Evolutionary conservation across 345 rosid genomes (phyloP).

Genomic region (Citropsis articulata): DNA sequence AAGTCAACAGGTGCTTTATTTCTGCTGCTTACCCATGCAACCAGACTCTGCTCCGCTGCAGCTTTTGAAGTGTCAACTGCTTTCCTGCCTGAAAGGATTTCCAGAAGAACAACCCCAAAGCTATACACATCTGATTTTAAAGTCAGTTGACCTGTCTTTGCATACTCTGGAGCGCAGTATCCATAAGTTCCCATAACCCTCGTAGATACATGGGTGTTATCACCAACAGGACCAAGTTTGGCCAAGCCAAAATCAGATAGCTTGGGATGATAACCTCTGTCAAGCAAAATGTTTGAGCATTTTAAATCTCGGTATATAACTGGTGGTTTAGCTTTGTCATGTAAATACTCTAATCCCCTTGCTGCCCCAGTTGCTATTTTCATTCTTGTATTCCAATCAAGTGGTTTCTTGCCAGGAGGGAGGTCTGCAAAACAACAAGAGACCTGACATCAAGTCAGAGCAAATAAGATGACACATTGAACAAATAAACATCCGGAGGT

Average conservation of each 20-base stretch:
- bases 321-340: slow-evolving; percentile 77
- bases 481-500: not conserved
- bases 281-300: slow-evolving; percentile 84
- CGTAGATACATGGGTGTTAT: slow-evolving; percentile 84
- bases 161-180: slow-evolving; percentile 90
- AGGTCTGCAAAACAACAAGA: slow-evolving; percentile 39
- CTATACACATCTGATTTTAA: slow-evolving; percentile 86
- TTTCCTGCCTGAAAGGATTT: slow-evolving; percentile 83
- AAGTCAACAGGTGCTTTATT: not conserved
- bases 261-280: slow-evolving; percentile 70
- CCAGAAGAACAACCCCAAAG: slow-evolving; percentile 87
- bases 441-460: not conserved
- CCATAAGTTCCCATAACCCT: slow-evolving; percentile 97
- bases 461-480: not conserved
- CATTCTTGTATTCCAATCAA: slow-evolving; percentile 91
- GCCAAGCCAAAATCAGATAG: slow-evolving; percentile 94
- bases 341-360: slow-evolving; percentile 75
- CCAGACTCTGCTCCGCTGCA: slow-evolving; percentile 73
- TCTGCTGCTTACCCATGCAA: slow-evolving; percentile 70
- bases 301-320: slow-evolving; percentile 83
- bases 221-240: slow-evolving; percentile 89
- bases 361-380: slow-evolving; percentile 93
- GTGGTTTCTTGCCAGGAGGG: slow-evolving; percentile 57
- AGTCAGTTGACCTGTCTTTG: slow-evolving; percentile 92
- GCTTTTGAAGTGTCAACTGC: slow-evolving; percentile 71